Base-by-base conservation (phyloP, 495 filamentous ascomycete genomes). In the Aspergillus funiculosus region DNA sequence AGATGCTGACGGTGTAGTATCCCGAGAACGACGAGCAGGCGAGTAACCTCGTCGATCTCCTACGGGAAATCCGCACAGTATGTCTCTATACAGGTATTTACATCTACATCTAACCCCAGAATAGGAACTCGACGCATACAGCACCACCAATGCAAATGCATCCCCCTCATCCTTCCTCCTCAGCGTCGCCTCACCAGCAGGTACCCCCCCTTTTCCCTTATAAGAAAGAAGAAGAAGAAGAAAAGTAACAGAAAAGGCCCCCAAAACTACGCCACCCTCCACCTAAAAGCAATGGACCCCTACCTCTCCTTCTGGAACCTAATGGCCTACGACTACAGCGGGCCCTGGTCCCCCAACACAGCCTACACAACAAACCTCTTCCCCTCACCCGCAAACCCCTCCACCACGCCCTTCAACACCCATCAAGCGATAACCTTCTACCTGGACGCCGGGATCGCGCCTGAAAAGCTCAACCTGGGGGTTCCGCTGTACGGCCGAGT, bases 401-500 rank as follows among this genome's bases (percentile, higher is more conserved):
- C 53, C 14, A 64, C 72, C 46, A 94, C 87, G 1, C 72, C 73
- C 6, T 77, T 69, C 61, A 71, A 67, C 17, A 71, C 69, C 31
- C 46, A 56, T 9, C 51, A 59, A 20, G 73, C 73, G 0, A 36
- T 77, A n/a, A 39, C 68, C 25, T 73, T 84, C 54, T 95, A 95
- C 66, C 79, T 51, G 25, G 47, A 56, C 30, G 53, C 37, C 18
- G 58, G 68, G 2, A 76, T 95, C 11, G 62, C 76, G 0, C 53
- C 81, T 0, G 44, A 57, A 14, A 94, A 92, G 64, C 81, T 96
- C 28, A 76, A 92, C 17, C 68, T 95, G 10, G 89, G 91, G 22
- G 78, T 94, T 70, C 90, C 90, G 0, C 71, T 96, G 6, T 95
- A 95, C 59, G 91, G 90, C 5, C 85, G 88, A 18, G 74, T 82